phyloP scores from a whole-genome alignment of 1,284 basidiomycete genomes.

The Pulveroboletus sp. region DNA sequence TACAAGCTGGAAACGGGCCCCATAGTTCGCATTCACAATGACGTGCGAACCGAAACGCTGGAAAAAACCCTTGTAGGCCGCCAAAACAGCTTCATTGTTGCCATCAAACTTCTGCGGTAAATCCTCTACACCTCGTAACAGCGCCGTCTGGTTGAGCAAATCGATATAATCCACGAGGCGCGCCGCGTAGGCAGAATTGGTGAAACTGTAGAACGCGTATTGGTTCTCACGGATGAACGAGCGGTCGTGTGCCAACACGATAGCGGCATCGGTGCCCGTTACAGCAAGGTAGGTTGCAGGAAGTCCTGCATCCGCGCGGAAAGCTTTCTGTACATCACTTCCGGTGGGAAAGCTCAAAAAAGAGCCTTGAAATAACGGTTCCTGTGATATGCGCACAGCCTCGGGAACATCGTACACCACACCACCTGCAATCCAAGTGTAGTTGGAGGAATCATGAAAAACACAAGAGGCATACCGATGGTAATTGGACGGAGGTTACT shows the following conservation, averaged over 20 bases:
- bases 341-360: not conserved
- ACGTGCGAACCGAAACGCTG: not conserved
- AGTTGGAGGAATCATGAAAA: not conserved
- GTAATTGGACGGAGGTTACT: not conserved
- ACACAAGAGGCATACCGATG: not conserved
- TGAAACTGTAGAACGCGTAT: conserved; percentile 1
- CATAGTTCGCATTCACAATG: not conserved
- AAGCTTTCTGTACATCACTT: not conserved
- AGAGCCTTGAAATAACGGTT: not conserved
- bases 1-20: not conserved
- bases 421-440: not conserved
- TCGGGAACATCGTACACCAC: not conserved
- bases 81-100: not conserved
- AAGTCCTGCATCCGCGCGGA: not conserved
- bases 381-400: not conserved
- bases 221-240: not conserved
- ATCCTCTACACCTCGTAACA: not conserved
- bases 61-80: not conserved
- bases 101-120: not conserved
- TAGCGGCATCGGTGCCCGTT: not conserved
- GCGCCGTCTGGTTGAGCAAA: not conserved
- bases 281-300: not conserved
- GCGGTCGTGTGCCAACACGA: not conserved
- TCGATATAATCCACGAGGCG: not conserved
- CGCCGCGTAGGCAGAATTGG: not conserved